Conservation (phyloP, 106 monocot genomes). For the Phalaenopsis equestris region DNA sequence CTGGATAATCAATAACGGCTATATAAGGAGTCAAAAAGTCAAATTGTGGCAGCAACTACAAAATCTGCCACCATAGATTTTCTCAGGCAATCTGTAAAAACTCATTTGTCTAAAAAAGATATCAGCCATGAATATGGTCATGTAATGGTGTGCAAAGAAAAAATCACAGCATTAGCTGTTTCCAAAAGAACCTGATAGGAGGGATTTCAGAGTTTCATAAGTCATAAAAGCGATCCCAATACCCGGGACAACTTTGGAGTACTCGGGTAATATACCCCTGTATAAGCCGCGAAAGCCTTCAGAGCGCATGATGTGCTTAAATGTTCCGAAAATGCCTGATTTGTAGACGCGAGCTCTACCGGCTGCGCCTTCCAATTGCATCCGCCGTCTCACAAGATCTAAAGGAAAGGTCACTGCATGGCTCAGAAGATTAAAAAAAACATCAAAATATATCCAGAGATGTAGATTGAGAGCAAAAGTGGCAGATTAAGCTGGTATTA, state of each 20-base stretch:
- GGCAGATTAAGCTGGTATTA: too few relatives aligned
- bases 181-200: not conserved
- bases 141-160: not conserved
- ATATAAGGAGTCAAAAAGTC: not conserved
- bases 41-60: constrained; percentile 8
- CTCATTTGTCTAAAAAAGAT: not conserved
- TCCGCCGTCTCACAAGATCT: constrained; percentile 75
- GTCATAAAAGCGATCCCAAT: constrained; percentile 86
- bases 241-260: constrained; percentile 74
- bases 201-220: constrained; percentile 55
- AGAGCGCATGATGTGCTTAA: constrained; percentile 44
- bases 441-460: not conserved
- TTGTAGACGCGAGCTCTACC: constrained; percentile 64
- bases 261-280: constrained; percentile 72
- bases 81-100: not conserved
- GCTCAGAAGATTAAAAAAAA: not conserved
- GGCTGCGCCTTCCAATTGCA: constrained; percentile 71
- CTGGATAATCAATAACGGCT: not conserved
- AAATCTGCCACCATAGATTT: constrained; percentile 9
- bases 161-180: not conserved
- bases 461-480: too few relatives aligned
- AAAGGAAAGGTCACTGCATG: constrained; percentile 68
- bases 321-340: constrained; percentile 47
- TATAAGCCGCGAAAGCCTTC: constrained; percentile 82
- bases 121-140: too few relatives aligned